Evolutionary conservation across 306 rosid genomes (phyloP).

Genomic region (Clitoria ternatea): DNA sequence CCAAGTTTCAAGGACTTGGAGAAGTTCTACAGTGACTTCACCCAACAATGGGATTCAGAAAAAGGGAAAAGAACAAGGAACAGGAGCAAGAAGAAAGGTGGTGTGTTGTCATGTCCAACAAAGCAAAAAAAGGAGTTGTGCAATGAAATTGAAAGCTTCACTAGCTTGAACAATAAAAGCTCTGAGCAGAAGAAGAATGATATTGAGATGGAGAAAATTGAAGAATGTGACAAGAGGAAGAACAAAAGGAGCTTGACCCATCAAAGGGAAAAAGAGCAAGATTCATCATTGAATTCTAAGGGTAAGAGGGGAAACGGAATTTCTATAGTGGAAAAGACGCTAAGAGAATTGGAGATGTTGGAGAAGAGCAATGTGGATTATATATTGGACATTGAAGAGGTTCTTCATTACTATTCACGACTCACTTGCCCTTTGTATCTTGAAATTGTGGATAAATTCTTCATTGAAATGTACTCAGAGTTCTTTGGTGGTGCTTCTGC

Average conservation of each 20-base stretch:
- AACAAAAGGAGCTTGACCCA: slow-evolving; percentile 11
- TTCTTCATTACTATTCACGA: slow-evolving; percentile 79
- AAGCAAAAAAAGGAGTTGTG: slow-evolving; percentile 24
- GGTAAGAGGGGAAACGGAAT: not conserved
- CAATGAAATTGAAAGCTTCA: not conserved
- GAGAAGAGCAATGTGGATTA: slow-evolving; percentile 70
- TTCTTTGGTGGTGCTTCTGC: slow-evolving; percentile 28
- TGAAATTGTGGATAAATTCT: slow-evolving; percentile 74
- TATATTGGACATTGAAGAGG: slow-evolving; percentile 76
- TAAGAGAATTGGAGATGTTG: slow-evolving; percentile 72
- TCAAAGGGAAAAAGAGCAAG: slow-evolving; percentile 21
- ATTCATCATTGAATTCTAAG: not conserved
- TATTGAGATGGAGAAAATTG: slow-evolving; percentile 21
- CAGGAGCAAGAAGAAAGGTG: slow-evolving; percentile 25
- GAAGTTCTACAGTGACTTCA: slow-evolving; percentile 47
- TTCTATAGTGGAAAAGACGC: slow-evolving; percentile 50
- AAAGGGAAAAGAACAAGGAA: slow-evolving; percentile 23
- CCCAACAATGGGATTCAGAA: slow-evolving; percentile 37
- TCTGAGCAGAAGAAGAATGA: slow-evolving; percentile 1
- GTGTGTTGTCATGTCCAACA: not conserved
- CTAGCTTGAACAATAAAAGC: not conserved
- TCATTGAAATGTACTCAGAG: slow-evolving; percentile 63
- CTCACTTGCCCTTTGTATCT: slow-evolving; percentile 71
- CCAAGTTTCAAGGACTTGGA: slow-evolving; percentile 39
- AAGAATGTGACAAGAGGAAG: not conserved